Conservation (phyloP, 2,329 filamentous ascomycete genomes). For the Stemphylium beticola region DNA sequence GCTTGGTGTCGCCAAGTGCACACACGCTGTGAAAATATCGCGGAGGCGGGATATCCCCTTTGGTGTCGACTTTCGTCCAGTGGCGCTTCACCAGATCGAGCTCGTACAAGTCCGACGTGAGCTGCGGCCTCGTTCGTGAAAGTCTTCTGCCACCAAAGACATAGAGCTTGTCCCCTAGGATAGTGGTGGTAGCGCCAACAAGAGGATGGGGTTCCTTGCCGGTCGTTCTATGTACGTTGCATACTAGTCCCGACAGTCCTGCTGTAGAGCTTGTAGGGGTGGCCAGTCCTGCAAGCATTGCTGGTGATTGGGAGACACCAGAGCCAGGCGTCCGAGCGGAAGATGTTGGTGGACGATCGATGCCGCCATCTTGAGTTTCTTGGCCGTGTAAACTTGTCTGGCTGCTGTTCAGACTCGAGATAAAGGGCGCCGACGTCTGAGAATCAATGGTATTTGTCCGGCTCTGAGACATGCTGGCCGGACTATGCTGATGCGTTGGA, state of each 20-base stretch:
- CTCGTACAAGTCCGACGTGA: slow-evolving; percentile 92
- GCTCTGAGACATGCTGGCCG: slow-evolving; percentile 53
- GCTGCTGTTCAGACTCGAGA: slow-evolving; percentile 54
- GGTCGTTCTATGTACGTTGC: slow-evolving; percentile 79
- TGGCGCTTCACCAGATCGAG: slow-evolving; percentile 88
- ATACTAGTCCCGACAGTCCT: slow-evolving; percentile 70
- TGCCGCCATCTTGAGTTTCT: slow-evolving; percentile 50
- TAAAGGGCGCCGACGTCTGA: slow-evolving; percentile 51
- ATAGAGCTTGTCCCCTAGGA: slow-evolving; percentile 93
- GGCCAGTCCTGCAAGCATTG: slow-evolving; percentile 44
- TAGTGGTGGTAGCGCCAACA: slow-evolving; percentile 93
- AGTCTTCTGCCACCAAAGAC: slow-evolving; percentile 92
- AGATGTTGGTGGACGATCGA: slow-evolving; percentile 42
- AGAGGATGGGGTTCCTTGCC: slow-evolving; percentile 89
- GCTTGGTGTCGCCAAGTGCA: slow-evolving; percentile 87
- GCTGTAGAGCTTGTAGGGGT: slow-evolving; percentile 57
- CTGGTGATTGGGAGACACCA: slow-evolving; percentile 56
- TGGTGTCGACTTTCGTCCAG: slow-evolving; percentile 88
- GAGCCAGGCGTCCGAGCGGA: slow-evolving; percentile 45
- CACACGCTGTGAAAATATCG: slow-evolving; percentile 98
- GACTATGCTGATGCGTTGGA: slow-evolving; percentile 33
- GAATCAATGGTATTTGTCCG: slow-evolving; percentile 57
- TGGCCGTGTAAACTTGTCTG: slow-evolving; percentile 54
- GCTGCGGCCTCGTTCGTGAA: slow-evolving; percentile 79
- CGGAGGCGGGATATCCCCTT: slow-evolving; percentile 84